phyloP scores from a whole-genome alignment of 2,329 filamentous ascomycete genomes.

The Cercospora zeae-maydis region DNA sequence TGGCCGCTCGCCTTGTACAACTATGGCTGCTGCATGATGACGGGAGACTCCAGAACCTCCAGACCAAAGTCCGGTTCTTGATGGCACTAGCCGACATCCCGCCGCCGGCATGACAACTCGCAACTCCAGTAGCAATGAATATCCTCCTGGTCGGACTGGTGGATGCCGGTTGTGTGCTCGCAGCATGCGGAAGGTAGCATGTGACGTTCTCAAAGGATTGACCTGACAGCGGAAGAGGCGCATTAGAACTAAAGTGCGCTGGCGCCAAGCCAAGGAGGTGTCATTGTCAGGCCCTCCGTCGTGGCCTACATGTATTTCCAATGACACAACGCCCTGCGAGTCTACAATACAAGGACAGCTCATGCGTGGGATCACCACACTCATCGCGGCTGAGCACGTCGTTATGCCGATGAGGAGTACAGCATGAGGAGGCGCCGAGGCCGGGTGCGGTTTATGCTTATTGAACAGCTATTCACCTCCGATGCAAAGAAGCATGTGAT shows the following conservation, averaged over 20 bases:
- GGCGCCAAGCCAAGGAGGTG: too few relatives aligned
- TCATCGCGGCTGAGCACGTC: not conserved
- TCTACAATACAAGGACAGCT: not conserved
- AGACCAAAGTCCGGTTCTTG: not conserved
- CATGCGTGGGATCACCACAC: not conserved
- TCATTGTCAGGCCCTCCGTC: not conserved
- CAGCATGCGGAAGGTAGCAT: not conserved
- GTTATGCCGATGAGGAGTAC: not conserved
- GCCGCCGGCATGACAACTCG: not conserved
- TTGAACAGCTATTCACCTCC: not conserved
- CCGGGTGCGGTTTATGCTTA: not conserved
- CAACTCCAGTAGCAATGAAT: not conserved
- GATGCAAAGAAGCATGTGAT: slow-evolving; percentile 8
- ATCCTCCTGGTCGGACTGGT: not conserved
- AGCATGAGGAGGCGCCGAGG: slow-evolving; percentile 8
- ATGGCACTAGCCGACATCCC: not conserved
- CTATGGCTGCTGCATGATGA: too few relatives aligned
- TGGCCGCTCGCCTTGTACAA: too few relatives aligned
- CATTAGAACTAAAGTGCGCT: too few relatives aligned
- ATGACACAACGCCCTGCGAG: not conserved
- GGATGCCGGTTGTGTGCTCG: not conserved
- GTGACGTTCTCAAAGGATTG: not conserved
- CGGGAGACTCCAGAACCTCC: too few relatives aligned
- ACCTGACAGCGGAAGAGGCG: not conserved
- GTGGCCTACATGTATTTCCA: not conserved